phyloP scores from a whole-genome alignment of 2,329 filamentous ascomycete species.

The Fusarium humuli region DNA sequence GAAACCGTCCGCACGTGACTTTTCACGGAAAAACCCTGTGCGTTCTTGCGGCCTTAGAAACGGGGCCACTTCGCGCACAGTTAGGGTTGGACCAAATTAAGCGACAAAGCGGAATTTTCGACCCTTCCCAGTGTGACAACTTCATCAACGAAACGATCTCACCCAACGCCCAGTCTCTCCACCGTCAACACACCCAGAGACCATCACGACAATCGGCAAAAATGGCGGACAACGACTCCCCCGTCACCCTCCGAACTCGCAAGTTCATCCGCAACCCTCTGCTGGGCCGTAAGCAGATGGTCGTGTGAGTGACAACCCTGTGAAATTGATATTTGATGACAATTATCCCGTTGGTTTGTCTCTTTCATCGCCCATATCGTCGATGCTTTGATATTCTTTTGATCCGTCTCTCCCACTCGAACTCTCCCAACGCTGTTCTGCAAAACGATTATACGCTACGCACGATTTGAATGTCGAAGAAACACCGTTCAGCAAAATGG shows the following conservation, averaged over 20 bases:
- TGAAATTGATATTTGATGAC: constrained; percentile 30
- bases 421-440: constrained; percentile 2
- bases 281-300: constrained; percentile 99
- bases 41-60: constrained; percentile 23
- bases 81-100: constrained; percentile 63
- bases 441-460: constrained; percentile 16
- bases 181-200: constrained; percentile 50
- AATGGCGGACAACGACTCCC: constrained; percentile 87
- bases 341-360: constrained; percentile 13
- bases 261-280: constrained; percentile 99
- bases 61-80: constrained; percentile 34
- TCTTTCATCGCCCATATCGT: constrained; percentile 20
- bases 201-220: constrained; percentile 65
- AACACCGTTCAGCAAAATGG: constrained; percentile 7
- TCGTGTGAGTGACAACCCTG: constrained; percentile 80
- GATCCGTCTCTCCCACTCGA: constrained; percentile 12
- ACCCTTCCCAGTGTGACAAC: constrained; percentile 47
- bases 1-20: constrained; percentile 32
- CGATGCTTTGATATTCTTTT: constrained; percentile 20
- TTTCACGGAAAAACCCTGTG: constrained; percentile 18
- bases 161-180: constrained; percentile 49
- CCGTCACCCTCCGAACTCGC: constrained; percentile 93
- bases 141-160: constrained; percentile 51
- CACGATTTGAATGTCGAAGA: constrained; percentile 20
- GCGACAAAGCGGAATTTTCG: constrained; percentile 56